Evolutionary conservation across 2,329 filamentous ascomycete genomes (phyloP), one percentile per base, ranked within the genome.

Genomic region (Sarocladium strictum): DNA sequence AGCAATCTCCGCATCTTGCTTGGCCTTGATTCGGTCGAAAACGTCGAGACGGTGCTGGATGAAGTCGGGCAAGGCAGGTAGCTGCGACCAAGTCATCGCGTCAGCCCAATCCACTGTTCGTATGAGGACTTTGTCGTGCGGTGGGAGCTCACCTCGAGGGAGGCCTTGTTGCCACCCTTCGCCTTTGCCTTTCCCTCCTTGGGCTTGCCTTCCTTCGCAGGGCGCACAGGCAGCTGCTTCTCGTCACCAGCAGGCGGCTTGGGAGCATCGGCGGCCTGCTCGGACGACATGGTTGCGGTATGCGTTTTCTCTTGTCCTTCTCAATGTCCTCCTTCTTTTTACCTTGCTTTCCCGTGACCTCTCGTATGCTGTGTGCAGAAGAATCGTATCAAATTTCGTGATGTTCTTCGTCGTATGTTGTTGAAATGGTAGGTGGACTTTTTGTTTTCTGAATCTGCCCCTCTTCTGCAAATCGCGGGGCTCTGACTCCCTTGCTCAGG

Each of bases 21-120:
- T 82, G 61, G 89, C 85, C 80, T 95, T 95, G 61, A 97, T 79
- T 68, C 87, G 85, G 69, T 97, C 89, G 74, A 97, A 97, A 51
- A 97, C 77, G 53, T 87, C 82, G 65, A 97, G 85, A 59, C 94
- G 86, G 70, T 91, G 84, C 65, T 92, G 77, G 59, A 97, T 84
- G 71, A 89, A 96, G 57, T 86, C 84, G 55, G 92, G 87, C 73
- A 78, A 62, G 67, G 70, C 66, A 72, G 68, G 72, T 5, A 71
- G 64, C 70, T 72, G 41, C 11, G 29, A 35, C 2, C n/a, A 27
- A 23, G 11, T n/a, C 3, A 27, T 17, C 17, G 17, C 26, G 54
- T 68, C 53, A 67, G 59, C 54, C 40, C 40, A 58, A n/a, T n/a
- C n/a, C n/a, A n/a, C n/a, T n/a, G n/a, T n/a, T n/a, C n/a, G n/a